Conservation (phyloP, 148 eudicot genomes). For the Beta vulgaris region DNA sequence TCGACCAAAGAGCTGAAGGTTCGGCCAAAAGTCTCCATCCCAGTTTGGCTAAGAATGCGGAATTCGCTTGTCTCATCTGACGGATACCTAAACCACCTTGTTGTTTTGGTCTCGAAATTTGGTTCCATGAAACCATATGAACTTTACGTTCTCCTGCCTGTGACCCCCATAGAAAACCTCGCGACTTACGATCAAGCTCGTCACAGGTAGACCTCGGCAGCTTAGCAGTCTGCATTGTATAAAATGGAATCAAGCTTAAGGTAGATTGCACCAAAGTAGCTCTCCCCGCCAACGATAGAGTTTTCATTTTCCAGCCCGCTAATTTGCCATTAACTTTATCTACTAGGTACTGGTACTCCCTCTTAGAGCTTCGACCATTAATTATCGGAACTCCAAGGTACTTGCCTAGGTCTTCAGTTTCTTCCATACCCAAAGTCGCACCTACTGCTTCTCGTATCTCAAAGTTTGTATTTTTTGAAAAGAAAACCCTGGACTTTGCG, state of each 20-base stretch:
- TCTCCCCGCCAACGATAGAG: background rate
- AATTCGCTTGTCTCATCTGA: background rate
- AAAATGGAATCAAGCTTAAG: background rate
- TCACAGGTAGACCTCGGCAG: background rate
- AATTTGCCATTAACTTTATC: background rate
- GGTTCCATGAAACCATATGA: background rate
- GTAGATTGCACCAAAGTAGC: background rate
- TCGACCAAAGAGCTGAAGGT: background rate
- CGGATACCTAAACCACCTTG: background rate
- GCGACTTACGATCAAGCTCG: background rate
- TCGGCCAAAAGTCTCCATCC: background rate
- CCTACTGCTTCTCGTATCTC: background rate
- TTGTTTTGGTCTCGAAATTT: background rate
- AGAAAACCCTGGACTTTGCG: background rate
- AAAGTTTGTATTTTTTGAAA: background rate
- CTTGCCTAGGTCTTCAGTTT: background rate
- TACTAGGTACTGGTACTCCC: background rate
- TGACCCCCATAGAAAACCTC: background rate
- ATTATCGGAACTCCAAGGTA: background rate
- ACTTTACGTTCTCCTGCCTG: too few relatives aligned
- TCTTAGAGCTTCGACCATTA: too few relatives aligned
- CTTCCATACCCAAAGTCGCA: too few relatives aligned
- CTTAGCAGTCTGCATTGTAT: background rate
- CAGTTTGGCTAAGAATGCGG: background rate
- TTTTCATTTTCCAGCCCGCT: too few relatives aligned